Base-by-base conservation (phyloP, 805 yeast species). In the Lipomyces spencermartinsiae region DNA sequence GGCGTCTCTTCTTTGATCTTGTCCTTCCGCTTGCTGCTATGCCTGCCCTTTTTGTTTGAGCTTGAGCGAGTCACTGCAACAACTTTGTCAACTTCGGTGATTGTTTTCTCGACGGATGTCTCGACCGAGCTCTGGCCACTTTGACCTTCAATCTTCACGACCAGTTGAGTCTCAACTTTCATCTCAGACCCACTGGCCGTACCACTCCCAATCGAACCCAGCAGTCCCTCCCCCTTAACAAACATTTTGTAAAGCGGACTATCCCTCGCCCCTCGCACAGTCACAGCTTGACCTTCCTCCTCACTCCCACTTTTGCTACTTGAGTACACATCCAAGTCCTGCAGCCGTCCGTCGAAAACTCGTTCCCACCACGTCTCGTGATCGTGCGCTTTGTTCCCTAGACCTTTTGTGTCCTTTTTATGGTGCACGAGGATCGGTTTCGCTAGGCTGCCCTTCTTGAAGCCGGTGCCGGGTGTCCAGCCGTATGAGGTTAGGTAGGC, bases 331-430 rank as follows among this genome's bases (percentile, higher is more conserved):
- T 91, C 92, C 61, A 95, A 77, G 8, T 87, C 85, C 75, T 92
- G 91, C 71, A 94, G 83, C 72, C 93, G 97, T 1, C 97, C 97
- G 78, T 94, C 98, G 80, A 95, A 95, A 58, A 94, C 82, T 71
- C 91, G 84, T 73, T 94, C 99, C 99, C 99, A 94, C 99, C 99
- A 94, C 58, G 92, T 89, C 71, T 91, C 97, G 16, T 88, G 85
- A 72, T 92, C 95, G 62, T 87, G 89, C 9, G 82, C 80, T 31
- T 82, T 80, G 76, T 90, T 89, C 0, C 99, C 99, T 33, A 94
- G 83, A 9, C 99, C 99, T 76, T 92, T 93, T 66, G 87, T 88
- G 76, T 94, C 97, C 73, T 87, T 89, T 79, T 95, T 93, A 76
- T 94, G 98, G 72, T 89, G 90, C 64, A 95, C 97, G 69, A 94